Evolutionary conservation across 1,284 basidiomycete species (phyloP).

Genomic region (Pseudozyma thailandica): DNA sequence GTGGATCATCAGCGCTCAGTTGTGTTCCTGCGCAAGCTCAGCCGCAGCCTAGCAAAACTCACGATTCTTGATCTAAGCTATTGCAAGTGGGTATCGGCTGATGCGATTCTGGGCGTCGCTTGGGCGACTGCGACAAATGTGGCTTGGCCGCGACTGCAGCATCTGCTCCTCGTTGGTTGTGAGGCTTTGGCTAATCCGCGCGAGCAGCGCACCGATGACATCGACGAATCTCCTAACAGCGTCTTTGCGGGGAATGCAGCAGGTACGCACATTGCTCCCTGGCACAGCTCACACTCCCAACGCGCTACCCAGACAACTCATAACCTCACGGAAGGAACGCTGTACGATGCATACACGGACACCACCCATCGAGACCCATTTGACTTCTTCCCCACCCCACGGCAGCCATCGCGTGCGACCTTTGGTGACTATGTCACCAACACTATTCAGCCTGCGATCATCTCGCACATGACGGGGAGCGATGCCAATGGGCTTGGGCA

Average conservation of each 20-base stretch:
- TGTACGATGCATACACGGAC: neutral
- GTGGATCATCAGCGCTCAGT: slow-evolving; percentile 8
- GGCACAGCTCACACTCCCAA: slow-evolving; percentile 30
- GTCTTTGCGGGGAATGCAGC: neutral
- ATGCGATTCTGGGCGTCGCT: slow-evolving; percentile 21
- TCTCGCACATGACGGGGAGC: slow-evolving; percentile 8
- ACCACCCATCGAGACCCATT: slow-evolving; percentile 15
- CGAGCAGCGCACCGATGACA: neutral
- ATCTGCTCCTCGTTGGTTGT: slow-evolving; percentile 23
- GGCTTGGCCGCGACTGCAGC: slow-evolving; percentile 24
- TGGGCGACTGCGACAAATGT: slow-evolving; percentile 11
- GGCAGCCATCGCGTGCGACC: neutral
- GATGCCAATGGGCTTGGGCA: neutral
- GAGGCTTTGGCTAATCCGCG: slow-evolving; percentile 12
- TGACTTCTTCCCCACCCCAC: slow-evolving; percentile 9
- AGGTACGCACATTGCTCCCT: slow-evolving; percentile 9
- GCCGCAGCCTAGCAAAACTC: slow-evolving; percentile 23
- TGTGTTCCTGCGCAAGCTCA: slow-evolving; percentile 35
- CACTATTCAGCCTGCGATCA: slow-evolving; percentile 18
- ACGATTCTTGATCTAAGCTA: slow-evolving; percentile 34
- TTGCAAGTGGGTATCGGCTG: slow-evolving; percentile 38
- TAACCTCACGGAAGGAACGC: neutral
- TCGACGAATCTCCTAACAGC: no score
- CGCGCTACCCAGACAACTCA: neutral
- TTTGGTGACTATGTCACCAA: slow-evolving; percentile 19